Evolutionary conservation across 352 stramenopile species (phyloP), one percentile per base, ranked within the genome.

Genomic region (Phytophthora melonis): DNA sequence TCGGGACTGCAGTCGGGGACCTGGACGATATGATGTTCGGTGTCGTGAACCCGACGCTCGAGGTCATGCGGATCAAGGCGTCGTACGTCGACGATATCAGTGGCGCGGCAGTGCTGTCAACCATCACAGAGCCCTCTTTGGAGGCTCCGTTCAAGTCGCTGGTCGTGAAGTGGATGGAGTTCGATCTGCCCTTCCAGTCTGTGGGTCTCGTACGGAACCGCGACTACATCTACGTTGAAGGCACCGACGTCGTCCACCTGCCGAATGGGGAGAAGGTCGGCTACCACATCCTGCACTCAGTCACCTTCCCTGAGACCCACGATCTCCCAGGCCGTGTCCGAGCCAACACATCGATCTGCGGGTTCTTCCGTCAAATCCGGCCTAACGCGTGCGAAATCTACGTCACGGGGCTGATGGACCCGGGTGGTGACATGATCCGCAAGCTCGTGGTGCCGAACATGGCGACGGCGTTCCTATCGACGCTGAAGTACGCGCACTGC

Each of bases 21-120:
- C 59, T 91, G 9, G 81, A 91, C 27, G 77, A 83, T 63, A 74
- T 90, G 66, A 79, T 92, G 71, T 92, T 87, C 63, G 81, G 82
- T 5, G 74, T 85, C 8, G 64, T 89, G 4, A 82, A 86, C 73
- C 69, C 79, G 25, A 89, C 81, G 19, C 63, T 81, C 5, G 75
- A 80, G 19, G 68, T 69, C 66, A 84, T 90, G 80, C 66, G 75
- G 3, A 82, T 90, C 63, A 85, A 82, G 62, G 75, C 81, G 0
- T 82, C 84, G 0, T 88, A 89, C 63, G 66, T 88, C 36, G 60
- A 80, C 10, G 77, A 80, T 57, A 83, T 88, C 23, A 74, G 78
- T 30, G 84, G 88, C 67, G 78, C 70, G 36, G 74, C 73, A 0
- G 81, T 92, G 61, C 57, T 92, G 19, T 70, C 71, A 0, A 71